Conservation (phyloP, 306 rosid genomes). For the Vigna angularis region DNA sequence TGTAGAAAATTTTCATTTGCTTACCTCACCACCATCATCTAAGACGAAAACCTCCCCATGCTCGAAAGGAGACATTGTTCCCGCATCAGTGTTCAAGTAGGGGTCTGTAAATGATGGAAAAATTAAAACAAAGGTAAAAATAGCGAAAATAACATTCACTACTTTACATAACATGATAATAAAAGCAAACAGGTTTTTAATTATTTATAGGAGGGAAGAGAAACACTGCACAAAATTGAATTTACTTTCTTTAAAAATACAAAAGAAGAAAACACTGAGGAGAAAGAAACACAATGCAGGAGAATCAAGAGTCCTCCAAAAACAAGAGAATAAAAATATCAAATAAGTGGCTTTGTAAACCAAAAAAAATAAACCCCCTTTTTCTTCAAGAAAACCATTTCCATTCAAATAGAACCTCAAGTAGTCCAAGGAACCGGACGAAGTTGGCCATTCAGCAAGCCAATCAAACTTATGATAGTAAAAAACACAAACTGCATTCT, state of each 20-base stretch:
- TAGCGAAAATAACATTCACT: not conserved
- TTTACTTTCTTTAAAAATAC: constrained; percentile 17
- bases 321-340: constrained; percentile 39
- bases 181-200: constrained; percentile 18
- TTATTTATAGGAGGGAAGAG: constrained; percentile 19
- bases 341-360: not conserved
- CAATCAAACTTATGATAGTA: constrained; percentile 27
- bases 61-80: constrained; percentile 92
- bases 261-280: constrained; percentile 12
- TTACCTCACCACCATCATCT: constrained; percentile 94
- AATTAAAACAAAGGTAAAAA: constrained; percentile 28
- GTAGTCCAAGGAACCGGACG: not conserved
- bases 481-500: constrained; percentile 19
- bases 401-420: constrained; percentile 26
- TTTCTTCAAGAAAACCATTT: constrained; percentile 24
- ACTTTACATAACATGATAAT: constrained; percentile 9
- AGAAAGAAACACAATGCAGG: constrained; percentile 24
- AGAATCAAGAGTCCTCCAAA: constrained; percentile 1
- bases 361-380: not conserved
- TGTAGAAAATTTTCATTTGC: not conserved
- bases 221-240: constrained; percentile 29
- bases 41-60: constrained; percentile 90
- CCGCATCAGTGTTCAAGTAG: constrained; percentile 87
- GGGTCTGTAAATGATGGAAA: constrained; percentile 64
- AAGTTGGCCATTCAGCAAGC: constrained; percentile 28